Evolutionary conservation across 2,329 filamentous ascomycete genomes (phyloP).

Genomic region (Endoconidiophora laricicola): DNA sequence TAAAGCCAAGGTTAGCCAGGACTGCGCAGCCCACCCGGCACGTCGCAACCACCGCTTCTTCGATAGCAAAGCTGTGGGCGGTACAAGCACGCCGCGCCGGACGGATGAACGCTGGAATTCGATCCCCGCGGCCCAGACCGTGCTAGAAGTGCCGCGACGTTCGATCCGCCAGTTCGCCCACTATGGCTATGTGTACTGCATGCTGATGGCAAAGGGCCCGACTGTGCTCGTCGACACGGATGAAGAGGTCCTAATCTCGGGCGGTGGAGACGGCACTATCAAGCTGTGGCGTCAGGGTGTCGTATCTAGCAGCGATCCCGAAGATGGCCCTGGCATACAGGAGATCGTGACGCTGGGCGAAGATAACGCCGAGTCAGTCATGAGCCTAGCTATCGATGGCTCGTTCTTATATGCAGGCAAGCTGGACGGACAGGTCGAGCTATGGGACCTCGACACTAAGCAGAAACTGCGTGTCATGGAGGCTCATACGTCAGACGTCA

Average conservation of each 20-base stretch:
- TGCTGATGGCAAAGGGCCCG: conserved; percentile 64
- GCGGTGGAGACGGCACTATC: conserved; percentile 83
- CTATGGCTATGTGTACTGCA: conserved; percentile 90
- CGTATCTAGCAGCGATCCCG: conserved; percentile 9
- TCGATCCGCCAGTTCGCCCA: conserved; percentile 82
- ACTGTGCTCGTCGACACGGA: conserved; percentile 51
- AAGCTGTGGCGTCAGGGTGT: conserved; percentile 67
- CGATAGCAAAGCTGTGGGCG: conserved; percentile 75
- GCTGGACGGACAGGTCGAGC: conserved; percentile 71
- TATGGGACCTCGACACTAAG: conserved; percentile 92
- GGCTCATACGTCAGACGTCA: conserved; percentile 64
- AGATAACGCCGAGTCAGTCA: conserved; percentile 45
- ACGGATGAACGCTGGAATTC: conserved; percentile 40
- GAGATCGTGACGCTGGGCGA: conserved; percentile 50
- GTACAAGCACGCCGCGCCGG: conserved; percentile 58
- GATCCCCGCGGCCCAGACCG: conserved; percentile 36
- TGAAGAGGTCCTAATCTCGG: conserved; percentile 73
- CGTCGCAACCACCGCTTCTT: conserved; percentile 78
- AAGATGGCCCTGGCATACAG: conserved; percentile 40
- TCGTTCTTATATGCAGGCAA: conserved; percentile 88
- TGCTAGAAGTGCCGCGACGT: conserved; percentile 65
- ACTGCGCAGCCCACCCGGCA: conserved; percentile 54
- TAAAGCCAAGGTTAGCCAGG: conserved; percentile 39
- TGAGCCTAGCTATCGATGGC: conserved; percentile 74
- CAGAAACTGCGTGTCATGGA: conserved; percentile 80